phyloP scores from a whole-genome alignment of 2,329 filamentous ascomycete genomes.

The Decorospora gaudefroyi region DNA sequence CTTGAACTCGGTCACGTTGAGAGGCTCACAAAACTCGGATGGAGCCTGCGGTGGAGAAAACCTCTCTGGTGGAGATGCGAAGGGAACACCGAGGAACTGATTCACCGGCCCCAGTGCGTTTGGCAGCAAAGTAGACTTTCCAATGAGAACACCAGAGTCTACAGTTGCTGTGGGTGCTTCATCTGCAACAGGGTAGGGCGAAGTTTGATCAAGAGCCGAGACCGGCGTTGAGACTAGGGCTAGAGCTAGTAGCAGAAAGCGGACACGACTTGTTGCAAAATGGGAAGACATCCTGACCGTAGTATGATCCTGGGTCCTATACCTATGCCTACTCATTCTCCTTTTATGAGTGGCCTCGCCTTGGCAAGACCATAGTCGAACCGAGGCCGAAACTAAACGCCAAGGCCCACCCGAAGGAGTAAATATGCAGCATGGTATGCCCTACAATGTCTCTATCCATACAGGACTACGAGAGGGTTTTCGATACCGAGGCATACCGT shows the following conservation, averaged over 20 bases:
- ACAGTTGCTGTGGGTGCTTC: constrained; percentile 32
- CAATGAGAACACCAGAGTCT: constrained; percentile 29
- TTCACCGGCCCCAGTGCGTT: constrained; percentile 29
- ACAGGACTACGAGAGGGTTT: background rate
- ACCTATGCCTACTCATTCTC: too few relatives aligned
- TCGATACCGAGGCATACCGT: constrained; percentile 2
- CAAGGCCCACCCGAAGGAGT: too few relatives aligned
- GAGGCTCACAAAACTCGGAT: constrained; percentile 16
- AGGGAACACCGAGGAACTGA: constrained; percentile 41
- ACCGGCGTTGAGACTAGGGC: background rate
- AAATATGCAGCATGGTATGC: background rate
- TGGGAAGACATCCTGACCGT: background rate
- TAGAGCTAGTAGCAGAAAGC: background rate
- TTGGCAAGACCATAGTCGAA: too few relatives aligned
- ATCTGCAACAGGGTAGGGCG: background rate
- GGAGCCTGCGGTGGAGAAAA: constrained; percentile 29
- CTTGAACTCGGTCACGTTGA: constrained; percentile 24
- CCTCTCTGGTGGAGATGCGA: constrained; percentile 35
- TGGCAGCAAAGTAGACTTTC: constrained; percentile 32
- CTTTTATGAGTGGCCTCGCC: too few relatives aligned
- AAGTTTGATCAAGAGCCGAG: background rate
- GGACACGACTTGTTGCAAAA: background rate
- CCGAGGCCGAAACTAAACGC: too few relatives aligned
- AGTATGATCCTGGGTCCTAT: background rate
- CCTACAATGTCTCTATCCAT: background rate